Percentiles rank a stretch among this genome's conserved stretches.
phyloP scores from a whole-genome alignment of 225 moss, liverwort and hornwort genomes.

The Sphagnum tenellum region DNA sequence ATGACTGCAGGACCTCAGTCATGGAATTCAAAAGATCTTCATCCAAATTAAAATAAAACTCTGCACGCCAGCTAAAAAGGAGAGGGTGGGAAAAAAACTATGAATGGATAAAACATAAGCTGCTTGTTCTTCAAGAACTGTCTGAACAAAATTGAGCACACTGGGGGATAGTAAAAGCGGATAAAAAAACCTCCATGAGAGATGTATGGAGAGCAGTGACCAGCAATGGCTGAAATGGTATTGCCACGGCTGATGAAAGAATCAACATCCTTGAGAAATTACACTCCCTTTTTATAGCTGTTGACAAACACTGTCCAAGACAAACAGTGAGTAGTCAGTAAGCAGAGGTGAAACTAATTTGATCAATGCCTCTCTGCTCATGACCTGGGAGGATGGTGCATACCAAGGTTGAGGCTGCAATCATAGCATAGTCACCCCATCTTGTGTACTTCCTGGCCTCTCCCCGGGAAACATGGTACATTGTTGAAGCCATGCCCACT shows the following conservation, averaged over 20 bases:
- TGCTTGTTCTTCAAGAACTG: background rate
- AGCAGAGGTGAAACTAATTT: background rate
- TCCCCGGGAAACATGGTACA: conserved; percentile 87
- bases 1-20: background rate
- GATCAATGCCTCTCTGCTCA: too few species aligned
- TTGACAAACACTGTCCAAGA: conserved; percentile 69
- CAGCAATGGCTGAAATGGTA: conserved; percentile 79
- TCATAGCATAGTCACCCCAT: conserved; percentile 93
- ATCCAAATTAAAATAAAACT: background rate
- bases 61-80: background rate
- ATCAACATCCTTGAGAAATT: conserved; percentile 44
- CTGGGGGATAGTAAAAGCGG: background rate
- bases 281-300: conserved; percentile 48
- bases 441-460: conserved; percentile 62
- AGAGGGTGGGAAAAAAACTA: background rate
- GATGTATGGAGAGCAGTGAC: conserved; percentile 70
- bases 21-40: background rate
- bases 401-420: conserved; percentile 84
- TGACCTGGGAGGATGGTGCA: background rate
- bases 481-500: conserved; percentile 77
- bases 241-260: conserved; percentile 56
- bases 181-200: conserved; percentile 53
- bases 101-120: background rate
- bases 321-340: background rate
- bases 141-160: background rate